A percentile compares a stretch with the other conserved stretches of the same genome.
Evolutionary conservation across 2,329 filamentous ascomycete species (phyloP).

Genomic region (Dothiorella sarmentorum): DNA sequence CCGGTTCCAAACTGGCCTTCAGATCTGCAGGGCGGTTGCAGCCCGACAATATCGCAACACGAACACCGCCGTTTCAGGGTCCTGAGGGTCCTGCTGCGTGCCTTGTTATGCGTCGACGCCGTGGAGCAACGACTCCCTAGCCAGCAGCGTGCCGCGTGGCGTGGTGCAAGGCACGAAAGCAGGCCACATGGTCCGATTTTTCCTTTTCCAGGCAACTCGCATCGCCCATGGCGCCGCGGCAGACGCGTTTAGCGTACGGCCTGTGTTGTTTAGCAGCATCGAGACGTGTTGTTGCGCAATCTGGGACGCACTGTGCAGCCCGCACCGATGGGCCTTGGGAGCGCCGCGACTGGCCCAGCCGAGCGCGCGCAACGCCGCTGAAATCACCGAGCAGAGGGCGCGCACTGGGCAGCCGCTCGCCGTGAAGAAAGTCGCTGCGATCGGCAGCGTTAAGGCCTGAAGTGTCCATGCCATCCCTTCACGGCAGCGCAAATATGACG

Average conservation of each 20-base stretch:
- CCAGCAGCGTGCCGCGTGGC: neutral
- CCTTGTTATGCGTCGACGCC: neutral
- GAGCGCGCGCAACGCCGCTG: conserved; percentile 7
- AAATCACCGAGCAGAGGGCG: conserved; percentile 12
- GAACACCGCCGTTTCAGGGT: conserved; percentile 16
- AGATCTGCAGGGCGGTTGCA: conserved; percentile 14
- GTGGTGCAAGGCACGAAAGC: neutral
- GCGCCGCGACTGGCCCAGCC: conserved; percentile 3
- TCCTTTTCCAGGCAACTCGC: neutral
- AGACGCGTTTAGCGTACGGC: neutral
- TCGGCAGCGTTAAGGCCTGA: conserved; percentile 10
- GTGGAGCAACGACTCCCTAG: neutral
- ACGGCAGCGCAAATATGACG: conserved; percentile 8
- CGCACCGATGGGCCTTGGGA: conserved; percentile 2
- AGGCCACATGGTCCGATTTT: conserved; percentile 1
- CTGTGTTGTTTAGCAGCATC: conserved; percentile 1
- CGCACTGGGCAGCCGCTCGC: conserved; percentile 10
- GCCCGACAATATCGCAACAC: conserved; percentile 16
- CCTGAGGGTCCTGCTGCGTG: neutral
- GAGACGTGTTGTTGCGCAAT: conserved; percentile 9
- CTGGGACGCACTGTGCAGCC: conserved; percentile 12
- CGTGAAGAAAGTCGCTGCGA: conserved; percentile 8
- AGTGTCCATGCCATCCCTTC: conserved; percentile 8
- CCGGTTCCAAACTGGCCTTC: conserved; percentile 5
- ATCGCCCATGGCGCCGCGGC: conserved; percentile 2